These are phyloP conservation scores for Mucor indicus DNA, from an alignment of 371 early-diverging fungal species.

Conservation along the genomic window DNA sequence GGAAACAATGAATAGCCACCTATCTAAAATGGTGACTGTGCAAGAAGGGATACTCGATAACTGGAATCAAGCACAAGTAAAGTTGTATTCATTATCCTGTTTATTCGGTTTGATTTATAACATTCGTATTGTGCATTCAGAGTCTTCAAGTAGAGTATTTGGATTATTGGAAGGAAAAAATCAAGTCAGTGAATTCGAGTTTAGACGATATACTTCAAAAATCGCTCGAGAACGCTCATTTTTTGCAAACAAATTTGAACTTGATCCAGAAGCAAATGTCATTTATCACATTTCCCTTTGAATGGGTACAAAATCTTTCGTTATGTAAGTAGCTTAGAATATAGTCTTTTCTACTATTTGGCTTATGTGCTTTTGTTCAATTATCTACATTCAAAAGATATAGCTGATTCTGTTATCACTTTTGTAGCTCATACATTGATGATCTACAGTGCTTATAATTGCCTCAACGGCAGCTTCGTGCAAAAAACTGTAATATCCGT, in stretches of 20 bases:
- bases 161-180: not conserved
- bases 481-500: too few species aligned
- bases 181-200: not conserved
- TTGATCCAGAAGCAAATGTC: constrained; percentile 1
- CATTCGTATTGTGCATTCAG: not conserved
- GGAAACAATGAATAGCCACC: not conserved
- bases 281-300: not conserved
- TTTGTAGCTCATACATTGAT: too few species aligned
- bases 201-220: not conserved
- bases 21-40: not conserved
- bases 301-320: too few species aligned
- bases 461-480: too few species aligned
- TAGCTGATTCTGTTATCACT: too few species aligned
- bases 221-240: not conserved
- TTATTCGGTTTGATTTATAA: too few species aligned
- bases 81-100: not conserved
- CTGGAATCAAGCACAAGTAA: constrained; percentile 1
- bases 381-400: not conserved
- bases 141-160: constrained; percentile 1
- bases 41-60: not conserved
- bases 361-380: too few species aligned
- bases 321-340: too few species aligned
- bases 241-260: not conserved
- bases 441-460: too few species aligned
- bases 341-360: too few species aligned